Evolutionary conservation across 2,329 filamentous ascomycete genomes (phyloP).

Genomic region (Nothomitra cinnamomea): DNA sequence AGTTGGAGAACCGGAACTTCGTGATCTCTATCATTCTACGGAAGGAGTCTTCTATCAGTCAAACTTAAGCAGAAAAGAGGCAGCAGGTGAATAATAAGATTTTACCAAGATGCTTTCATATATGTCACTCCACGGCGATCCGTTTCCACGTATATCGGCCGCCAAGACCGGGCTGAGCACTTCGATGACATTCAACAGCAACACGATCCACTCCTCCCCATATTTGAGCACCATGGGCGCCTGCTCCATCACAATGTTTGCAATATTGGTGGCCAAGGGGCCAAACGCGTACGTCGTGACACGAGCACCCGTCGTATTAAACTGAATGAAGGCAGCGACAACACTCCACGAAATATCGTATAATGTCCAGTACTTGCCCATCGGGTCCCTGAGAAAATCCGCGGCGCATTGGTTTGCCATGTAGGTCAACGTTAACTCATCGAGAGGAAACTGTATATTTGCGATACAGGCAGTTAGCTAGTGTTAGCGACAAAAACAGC

Average conservation of each 20-base stretch:
- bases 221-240: neutral
- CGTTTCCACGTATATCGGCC: no score
- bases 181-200: slow-evolving; percentile 1
- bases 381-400: neutral
- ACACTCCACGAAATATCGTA: slow-evolving; percentile 3
- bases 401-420: neutral
- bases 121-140: neutral
- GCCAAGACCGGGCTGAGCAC: slow-evolving; percentile 1
- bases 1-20: neutral
- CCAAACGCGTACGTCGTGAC: neutral
- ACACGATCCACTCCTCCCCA: neutral
- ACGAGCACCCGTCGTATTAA: neutral
- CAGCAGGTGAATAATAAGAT: neutral
- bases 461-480: neutral
- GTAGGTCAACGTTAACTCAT: neutral
- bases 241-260: neutral
- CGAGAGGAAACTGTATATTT: neutral
- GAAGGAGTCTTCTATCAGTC: neutral
- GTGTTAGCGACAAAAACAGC: neutral
- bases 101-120: neutral
- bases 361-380: neutral
- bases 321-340: neutral
- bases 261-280: neutral
- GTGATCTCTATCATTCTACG: neutral
- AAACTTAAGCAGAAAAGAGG: neutral